These are phyloP conservation scores for Rutstroemia sp. DNA, from an alignment of 2,329 filamentous ascomycete species.

Conservation along the genomic window DNA sequence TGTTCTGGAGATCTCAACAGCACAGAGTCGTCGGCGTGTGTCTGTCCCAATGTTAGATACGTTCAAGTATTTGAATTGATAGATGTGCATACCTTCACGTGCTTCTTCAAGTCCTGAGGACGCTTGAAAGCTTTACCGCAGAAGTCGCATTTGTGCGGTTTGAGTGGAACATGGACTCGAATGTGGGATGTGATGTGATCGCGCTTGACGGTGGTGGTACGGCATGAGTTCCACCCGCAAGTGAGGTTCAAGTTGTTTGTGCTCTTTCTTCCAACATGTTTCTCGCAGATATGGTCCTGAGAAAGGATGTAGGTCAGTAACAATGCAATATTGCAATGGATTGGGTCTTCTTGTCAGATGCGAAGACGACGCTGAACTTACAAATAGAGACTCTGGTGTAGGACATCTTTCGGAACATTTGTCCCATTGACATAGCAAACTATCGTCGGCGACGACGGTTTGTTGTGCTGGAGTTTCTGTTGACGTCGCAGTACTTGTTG, in stretches of 20 bases:
- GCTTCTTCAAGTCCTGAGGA: conserved; percentile 97
- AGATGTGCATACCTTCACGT: conserved; percentile 63
- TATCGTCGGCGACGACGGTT: conserved; percentile 26
- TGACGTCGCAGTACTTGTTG: conserved; percentile 10
- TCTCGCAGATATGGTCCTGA: conserved; percentile 96
- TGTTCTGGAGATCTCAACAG: conserved; percentile 37
- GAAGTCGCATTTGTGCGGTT: conserved; percentile 98
- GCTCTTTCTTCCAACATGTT: conserved; percentile 96
- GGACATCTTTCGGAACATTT: conserved; percentile 33
- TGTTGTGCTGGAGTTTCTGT: conserved; percentile 13
- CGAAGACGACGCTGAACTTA: conserved; percentile 20
- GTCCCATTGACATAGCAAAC: conserved; percentile 35
- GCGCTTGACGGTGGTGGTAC: conserved; percentile 95
- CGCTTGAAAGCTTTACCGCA: conserved; percentile 99
- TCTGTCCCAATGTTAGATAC: conserved; percentile 37
- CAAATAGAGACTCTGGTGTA: conserved; percentile 34
- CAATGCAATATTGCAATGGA: no score
- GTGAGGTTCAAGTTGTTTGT: conserved; percentile 98
- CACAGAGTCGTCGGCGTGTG: conserved; percentile 91
- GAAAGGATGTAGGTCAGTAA: conserved; percentile 5
- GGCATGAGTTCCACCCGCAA: conserved; percentile 94
- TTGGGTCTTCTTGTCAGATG: background rate
- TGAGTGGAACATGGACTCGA: conserved; percentile 94
- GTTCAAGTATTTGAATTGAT: background rate
- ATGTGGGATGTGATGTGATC: conserved; percentile 99